Base-by-base conservation (phyloP, 768 basidiomycete genomes). In the Naematelia aurantialba region DNA sequence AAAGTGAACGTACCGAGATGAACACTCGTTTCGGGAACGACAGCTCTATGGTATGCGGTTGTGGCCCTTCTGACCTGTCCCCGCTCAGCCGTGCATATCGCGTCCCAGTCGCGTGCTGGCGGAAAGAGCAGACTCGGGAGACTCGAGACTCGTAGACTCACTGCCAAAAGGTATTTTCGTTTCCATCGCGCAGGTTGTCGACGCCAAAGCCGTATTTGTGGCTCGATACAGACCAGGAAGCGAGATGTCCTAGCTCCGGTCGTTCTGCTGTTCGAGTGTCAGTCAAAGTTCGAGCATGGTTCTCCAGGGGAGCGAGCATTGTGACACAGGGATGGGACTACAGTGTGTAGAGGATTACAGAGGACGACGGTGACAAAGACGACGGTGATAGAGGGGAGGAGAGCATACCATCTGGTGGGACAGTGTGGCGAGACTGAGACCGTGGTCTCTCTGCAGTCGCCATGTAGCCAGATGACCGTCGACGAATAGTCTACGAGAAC, bases 81-180 rank as follows among this genome's bases (percentile, higher is more conserved):
- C 42, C 14, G n/a, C n/a, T n/a, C n/a, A n/a, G n/a, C n/a, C n/a
- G n/a, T n/a, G n/a, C n/a, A n/a, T n/a, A n/a, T n/a, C n/a, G n/a
- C n/a, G n/a, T n/a, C n/a, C n/a, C n/a, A n/a, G n/a, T n/a, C n/a
- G n/a, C n/a, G n/a, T n/a, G n/a, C n/a, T n/a, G n/a, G n/a, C n/a
- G n/a, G n/a, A n/a, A 12, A 12, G n/a, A n/a, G 14, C 22, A 22
- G 12, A 17, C 19, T 53, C 25, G 46, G 45, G 51, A 31, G n/a
- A n/a, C n/a, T n/a, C n/a, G 12, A 26, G 21, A 11, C 17, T 54
- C 11, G 22, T 12, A n/a, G 55, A 44, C 12, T 8, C 76, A 98
- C 93, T 98, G 96, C 96, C 96, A 98, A 74, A 97, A 94, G 0
- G 93, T 97, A 42, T 89, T 87, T 5, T 89, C 86, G 70, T 94